A percentile compares a stretch with the other conserved stretches of the same genome.
These are phyloP conservation scores for Baorangia bicolor DNA, from an alignment of 768 basidiomycete genomes.

Conservation along the genomic window DNA sequence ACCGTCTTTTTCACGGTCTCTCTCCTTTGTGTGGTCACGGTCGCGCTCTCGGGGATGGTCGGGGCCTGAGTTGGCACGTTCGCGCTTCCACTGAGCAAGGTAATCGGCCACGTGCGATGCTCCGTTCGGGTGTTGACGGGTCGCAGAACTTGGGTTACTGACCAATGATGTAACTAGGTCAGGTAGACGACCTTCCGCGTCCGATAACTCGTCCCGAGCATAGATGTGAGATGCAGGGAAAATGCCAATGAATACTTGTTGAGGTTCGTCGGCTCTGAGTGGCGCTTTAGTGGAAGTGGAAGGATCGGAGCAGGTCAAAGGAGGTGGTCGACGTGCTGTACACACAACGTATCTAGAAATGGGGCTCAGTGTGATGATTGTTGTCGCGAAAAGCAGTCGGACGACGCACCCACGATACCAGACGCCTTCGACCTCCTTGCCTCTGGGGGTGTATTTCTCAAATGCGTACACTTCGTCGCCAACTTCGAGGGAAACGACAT, in stretches of 20 bases:
- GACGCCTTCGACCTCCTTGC: slow-evolving; percentile 71
- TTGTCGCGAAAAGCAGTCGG: not conserved
- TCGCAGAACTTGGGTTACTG: slow-evolving; percentile 31
- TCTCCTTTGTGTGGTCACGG: slow-evolving; percentile 41
- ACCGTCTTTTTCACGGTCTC: slow-evolving; percentile 62
- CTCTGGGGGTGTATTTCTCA: slow-evolving; percentile 78
- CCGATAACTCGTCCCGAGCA: slow-evolving; percentile 80
- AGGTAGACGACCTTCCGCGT: slow-evolving; percentile 82
- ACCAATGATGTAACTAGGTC: slow-evolving; percentile 65
- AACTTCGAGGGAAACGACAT: slow-evolving; percentile 85
- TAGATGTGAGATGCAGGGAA: slow-evolving; percentile 90
- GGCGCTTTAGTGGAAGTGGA: slow-evolving; percentile 44
- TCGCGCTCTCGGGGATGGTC: slow-evolving; percentile 35
- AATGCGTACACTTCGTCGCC: slow-evolving; percentile 98
- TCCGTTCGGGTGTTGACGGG: slow-evolving; percentile 33
- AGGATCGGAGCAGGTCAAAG: slow-evolving; percentile 69
- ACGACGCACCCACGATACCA: slow-evolving; percentile 93
- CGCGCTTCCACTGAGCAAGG: slow-evolving; percentile 44
- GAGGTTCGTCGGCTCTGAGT: slow-evolving; percentile 67
- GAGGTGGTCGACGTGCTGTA: slow-evolving; percentile 66
- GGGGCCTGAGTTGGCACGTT: slow-evolving; percentile 27
- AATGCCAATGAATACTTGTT: slow-evolving; percentile 91
- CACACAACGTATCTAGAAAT: slow-evolving; percentile 76
- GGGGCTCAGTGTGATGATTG: not conserved
- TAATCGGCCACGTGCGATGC: slow-evolving; percentile 45